phyloP scores from a whole-genome alignment of 2,329 filamentous ascomycete genomes.

The Colletotrichum tabaci region DNA sequence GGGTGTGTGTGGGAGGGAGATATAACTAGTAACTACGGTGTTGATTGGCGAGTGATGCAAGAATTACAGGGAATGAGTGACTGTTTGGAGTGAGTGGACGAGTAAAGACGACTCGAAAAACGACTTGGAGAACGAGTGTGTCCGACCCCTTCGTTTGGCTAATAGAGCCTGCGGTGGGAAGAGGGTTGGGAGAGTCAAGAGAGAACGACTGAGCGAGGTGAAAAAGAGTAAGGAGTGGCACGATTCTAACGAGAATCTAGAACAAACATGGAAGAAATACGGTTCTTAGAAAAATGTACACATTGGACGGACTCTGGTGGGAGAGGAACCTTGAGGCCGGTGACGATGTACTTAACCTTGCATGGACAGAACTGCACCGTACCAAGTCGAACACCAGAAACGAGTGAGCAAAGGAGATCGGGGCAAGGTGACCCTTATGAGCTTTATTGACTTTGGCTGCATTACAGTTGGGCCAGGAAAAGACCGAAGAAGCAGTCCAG shows the following conservation, averaged over 20 bases:
- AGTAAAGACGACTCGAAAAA: background rate
- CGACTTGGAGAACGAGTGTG: background rate
- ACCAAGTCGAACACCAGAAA: slow-evolving; percentile 2
- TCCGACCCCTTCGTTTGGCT: background rate
- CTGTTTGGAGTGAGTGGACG: background rate
- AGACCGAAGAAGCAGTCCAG: background rate
- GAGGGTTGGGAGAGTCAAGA: background rate
- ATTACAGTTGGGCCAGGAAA: background rate
- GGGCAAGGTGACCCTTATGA: background rate
- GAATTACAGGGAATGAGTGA: slow-evolving; percentile 1
- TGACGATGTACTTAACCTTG: background rate
- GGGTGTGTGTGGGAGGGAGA: too few species aligned
- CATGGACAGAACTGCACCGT: background rate
- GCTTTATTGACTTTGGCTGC: background rate
- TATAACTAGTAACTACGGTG: background rate
- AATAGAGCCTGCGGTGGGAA: background rate
- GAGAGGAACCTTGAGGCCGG: background rate
- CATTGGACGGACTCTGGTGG: slow-evolving; percentile 9
- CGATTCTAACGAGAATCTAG: slow-evolving; percentile 9
- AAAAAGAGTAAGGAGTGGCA: slow-evolving; percentile 3
- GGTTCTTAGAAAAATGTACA: slow-evolving; percentile 11
- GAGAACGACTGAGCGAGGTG: background rate
- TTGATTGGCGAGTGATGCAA: background rate
- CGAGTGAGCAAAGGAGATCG: background rate
- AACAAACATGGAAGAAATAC: background rate